These are phyloP conservation scores for Trifolium pratense DNA, from an alignment of 306 rosid species.

Conservation along the genomic window DNA sequence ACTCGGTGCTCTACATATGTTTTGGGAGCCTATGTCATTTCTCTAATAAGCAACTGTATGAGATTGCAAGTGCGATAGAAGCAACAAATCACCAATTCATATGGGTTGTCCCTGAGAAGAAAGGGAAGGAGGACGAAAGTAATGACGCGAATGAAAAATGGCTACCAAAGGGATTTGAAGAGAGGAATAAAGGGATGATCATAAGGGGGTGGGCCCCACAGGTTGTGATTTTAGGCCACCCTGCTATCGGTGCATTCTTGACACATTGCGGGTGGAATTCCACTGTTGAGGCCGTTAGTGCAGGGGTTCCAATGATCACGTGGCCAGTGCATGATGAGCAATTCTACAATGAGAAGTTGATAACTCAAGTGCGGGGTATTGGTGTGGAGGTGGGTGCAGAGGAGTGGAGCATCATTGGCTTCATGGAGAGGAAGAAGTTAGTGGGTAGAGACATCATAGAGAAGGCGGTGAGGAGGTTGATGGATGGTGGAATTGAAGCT, in stretches of 20 bases:
- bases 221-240: conserved; percentile 11
- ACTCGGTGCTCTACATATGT: conserved; percentile 41
- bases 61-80: conserved; percentile 39
- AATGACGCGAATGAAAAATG: conserved; percentile 23
- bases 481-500: conserved; percentile 48
- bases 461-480: conserved; percentile 43
- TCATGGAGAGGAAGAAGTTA: neutral
- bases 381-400: conserved; percentile 50
- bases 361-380: conserved; percentile 40
- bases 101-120: conserved; percentile 43
- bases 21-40: conserved; percentile 35
- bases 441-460: conserved; percentile 37
- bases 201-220: conserved; percentile 46
- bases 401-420: conserved; percentile 31
- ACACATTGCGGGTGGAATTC: conserved; percentile 47
- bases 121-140: conserved; percentile 21
- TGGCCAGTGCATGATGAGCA: conserved; percentile 42
- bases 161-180: conserved; percentile 38
- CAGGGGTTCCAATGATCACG: conserved; percentile 43
- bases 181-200: conserved; percentile 34
- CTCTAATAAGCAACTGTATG: conserved; percentile 33
- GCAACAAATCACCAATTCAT: conserved; percentile 7
- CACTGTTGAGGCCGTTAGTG: conserved; percentile 12
- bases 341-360: conserved; percentile 44
- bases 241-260: conserved; percentile 19